Conservation (phyloP, 805 yeast species). For the Sugiyamaella smithiae region DNA sequence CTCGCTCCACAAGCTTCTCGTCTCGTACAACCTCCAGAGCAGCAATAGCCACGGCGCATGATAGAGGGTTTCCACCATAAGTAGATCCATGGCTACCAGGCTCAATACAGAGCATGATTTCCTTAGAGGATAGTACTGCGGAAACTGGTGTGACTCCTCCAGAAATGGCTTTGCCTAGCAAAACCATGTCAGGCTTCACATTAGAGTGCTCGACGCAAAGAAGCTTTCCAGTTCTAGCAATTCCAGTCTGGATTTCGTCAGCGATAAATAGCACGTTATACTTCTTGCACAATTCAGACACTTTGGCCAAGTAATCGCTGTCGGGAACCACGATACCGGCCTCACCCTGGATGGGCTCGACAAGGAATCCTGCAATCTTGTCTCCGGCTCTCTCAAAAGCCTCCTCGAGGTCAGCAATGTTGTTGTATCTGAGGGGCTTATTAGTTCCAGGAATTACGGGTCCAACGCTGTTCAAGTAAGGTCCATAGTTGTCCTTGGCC, state of each 20-base stretch:
- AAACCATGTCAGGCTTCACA: constrained; percentile 84
- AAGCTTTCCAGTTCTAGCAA: constrained; percentile 95
- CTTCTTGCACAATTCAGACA: constrained; percentile 70
- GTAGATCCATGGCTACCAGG: constrained; percentile 98
- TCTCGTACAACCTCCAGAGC: constrained; percentile 88
- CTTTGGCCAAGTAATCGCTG: constrained; percentile 68
- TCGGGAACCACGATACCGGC: constrained; percentile 98
- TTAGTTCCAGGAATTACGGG: constrained; percentile 77
- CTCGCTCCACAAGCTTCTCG: constrained; percentile 79
- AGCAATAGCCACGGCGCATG: constrained; percentile 89
- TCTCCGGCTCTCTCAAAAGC: constrained; percentile 83
- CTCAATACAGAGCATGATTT: constrained; percentile 82
- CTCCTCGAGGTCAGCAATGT: constrained; percentile 77
- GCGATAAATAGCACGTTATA: constrained; percentile 87
- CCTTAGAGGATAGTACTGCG: constrained; percentile 85
- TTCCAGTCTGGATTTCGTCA: constrained; percentile 97
- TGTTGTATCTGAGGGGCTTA: constrained; percentile 73
- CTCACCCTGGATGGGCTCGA: constrained; percentile 98
- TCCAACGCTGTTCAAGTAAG: constrained; percentile 79
- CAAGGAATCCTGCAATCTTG: constrained; percentile 81
- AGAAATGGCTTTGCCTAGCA: constrained; percentile 90
- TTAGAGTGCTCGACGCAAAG: constrained; percentile 83
- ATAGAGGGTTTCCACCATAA: constrained; percentile 95
- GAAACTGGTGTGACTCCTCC: constrained; percentile 95
- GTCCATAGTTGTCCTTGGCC: constrained; percentile 85